Conservation (phyloP, 139 green algal species). For the Coelastrella sp. region DNA sequence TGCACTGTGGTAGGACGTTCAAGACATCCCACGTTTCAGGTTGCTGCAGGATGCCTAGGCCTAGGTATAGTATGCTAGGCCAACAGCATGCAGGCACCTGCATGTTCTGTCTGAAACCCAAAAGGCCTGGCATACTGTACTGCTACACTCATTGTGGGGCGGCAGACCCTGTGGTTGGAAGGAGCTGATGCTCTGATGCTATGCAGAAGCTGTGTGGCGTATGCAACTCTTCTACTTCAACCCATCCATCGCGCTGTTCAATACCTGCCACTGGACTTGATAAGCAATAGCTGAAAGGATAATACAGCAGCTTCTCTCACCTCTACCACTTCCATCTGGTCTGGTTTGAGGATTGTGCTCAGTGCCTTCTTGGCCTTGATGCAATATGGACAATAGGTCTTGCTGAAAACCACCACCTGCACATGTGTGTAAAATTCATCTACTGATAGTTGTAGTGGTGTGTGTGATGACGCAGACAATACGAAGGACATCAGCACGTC, state of each 20-base stretch:
- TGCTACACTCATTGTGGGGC: not conserved
- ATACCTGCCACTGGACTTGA: not conserved
- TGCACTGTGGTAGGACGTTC: too few species aligned
- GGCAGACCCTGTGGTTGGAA: too few species aligned
- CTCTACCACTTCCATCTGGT: constrained; percentile 61
- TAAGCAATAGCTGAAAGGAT: not conserved
- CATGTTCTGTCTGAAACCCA: not conserved
- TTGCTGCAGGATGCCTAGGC: too few species aligned
- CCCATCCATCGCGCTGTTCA: not conserved
- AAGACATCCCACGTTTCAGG: too few species aligned
- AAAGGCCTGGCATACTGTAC: not conserved
- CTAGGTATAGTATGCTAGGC: not conserved
- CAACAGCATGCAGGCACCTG: not conserved
- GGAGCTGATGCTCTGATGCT: too few species aligned
- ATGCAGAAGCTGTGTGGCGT: not conserved
- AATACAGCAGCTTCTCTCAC: constrained; percentile 36
- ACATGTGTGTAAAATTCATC: not conserved
- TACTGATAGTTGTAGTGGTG: not conserved
- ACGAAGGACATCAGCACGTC: not conserved
- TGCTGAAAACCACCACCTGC: constrained; percentile 43
- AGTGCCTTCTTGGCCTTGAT: constrained; percentile 69
- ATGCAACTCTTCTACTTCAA: not conserved
- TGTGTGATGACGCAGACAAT: not conserved
- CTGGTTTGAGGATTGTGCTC: constrained; percentile 45
- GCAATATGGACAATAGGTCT: constrained; percentile 66